These are phyloP conservation scores for Thalassiosira gravida DNA, from an alignment of 352 stramenopile species.

Conservation along the genomic window DNA sequence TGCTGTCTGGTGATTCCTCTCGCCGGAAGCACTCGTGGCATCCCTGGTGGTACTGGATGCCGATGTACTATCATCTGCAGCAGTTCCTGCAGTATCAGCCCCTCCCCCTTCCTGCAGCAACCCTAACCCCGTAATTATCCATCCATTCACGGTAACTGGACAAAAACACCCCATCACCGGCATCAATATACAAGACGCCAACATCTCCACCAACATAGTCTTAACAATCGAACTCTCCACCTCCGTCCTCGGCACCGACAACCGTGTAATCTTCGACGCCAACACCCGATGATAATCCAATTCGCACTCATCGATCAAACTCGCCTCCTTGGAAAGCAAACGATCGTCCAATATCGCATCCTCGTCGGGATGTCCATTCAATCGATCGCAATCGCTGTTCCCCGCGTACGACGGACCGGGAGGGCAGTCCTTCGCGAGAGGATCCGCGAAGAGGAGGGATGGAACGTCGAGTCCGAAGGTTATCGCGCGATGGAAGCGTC, in stretches of 20 bases:
- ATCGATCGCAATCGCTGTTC: conserved; percentile 44
- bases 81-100: not conserved
- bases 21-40: not conserved
- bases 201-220: conserved; percentile 76
- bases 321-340: conserved; percentile 63
- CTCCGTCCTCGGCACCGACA: conserved; percentile 68
- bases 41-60: conserved; percentile 11
- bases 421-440: conserved; percentile 72
- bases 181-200: conserved; percentile 66
- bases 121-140: conserved; percentile 57
- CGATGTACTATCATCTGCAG: not conserved
- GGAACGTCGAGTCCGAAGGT: conserved; percentile 86
- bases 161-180: conserved; percentile 79
- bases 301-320: conserved; percentile 77
- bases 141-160: conserved; percentile 77
- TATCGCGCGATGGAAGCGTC: conserved; percentile 77
- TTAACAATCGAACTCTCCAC: conserved; percentile 64
- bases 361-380: conserved; percentile 53
- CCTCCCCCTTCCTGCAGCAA: conserved; percentile 32
- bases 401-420: conserved; percentile 46
- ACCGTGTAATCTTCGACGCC: conserved; percentile 62
- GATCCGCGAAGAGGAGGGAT: conserved; percentile 81
- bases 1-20: conserved; percentile 21
- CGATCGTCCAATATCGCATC: conserved; percentile 72
- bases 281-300: conserved; percentile 85